These are phyloP conservation scores for Globisporangium irregulare DNA, from an alignment of 352 stramenopile species.

Conservation along the genomic window DNA sequence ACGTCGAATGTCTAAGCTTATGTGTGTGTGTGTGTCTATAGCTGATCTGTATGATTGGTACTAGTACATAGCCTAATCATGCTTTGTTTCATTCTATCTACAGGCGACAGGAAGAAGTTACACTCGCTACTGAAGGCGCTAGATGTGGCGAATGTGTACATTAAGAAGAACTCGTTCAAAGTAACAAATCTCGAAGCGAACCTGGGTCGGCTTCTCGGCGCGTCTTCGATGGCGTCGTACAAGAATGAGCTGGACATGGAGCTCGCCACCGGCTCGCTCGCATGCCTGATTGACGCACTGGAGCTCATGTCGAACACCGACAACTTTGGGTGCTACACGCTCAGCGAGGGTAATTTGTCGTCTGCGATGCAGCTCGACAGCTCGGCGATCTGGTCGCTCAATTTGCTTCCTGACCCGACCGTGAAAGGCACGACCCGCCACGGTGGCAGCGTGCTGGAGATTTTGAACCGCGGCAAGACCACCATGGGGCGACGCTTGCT, in stretches of 20 bases:
- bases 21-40: not conserved
- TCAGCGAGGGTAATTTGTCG: constrained; percentile 61
- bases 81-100: not conserved
- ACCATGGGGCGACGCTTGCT: constrained; percentile 91
- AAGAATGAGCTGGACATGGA: constrained; percentile 68
- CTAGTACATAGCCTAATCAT: not conserved
- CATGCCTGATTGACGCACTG: constrained; percentile 63
- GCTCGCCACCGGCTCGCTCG: constrained; percentile 61
- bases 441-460: constrained; percentile 88
- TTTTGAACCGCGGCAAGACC: constrained; percentile 95
- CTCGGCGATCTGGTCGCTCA: constrained; percentile 90
- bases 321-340: constrained; percentile 69
- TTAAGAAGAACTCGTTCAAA: constrained; percentile 74
- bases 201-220: constrained; percentile 55
- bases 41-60: not conserved
- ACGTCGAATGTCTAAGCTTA: not conserved
- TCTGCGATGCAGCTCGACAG: constrained; percentile 93
- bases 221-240: constrained; percentile 52
- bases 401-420: constrained; percentile 84
- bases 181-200: constrained; percentile 59
- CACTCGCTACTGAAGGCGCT: constrained; percentile 70
- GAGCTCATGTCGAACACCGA: constrained; percentile 69
- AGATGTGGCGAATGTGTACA: constrained; percentile 49
- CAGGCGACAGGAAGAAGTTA: constrained; percentile 79
- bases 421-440: constrained; percentile 36